Percentiles rank a stretch among this genome's conserved stretches.
Evolutionary conservation across 2,329 filamentous ascomycete genomes (phyloP).

Genomic region (Monilinia laxa): DNA sequence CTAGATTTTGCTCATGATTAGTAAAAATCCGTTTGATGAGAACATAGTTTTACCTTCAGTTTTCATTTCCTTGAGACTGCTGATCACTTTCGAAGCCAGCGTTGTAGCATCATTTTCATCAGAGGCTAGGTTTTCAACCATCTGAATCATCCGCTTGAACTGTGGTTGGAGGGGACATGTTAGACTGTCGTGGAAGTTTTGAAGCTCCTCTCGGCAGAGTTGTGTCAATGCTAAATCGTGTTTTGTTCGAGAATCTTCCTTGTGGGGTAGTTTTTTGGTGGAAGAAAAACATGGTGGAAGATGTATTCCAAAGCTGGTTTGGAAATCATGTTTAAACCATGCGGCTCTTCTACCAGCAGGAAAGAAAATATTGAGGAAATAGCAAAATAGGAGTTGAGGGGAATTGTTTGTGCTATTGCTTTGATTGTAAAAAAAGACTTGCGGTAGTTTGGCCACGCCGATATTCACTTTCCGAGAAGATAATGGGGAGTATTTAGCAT

Average conservation of each 20-base stretch:
- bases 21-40: fast-evolving
- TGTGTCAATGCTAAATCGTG: conserved; percentile 25
- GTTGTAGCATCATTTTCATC: neutral
- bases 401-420: neutral
- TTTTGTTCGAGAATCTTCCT: conserved; percentile 33
- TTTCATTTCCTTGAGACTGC: neutral
- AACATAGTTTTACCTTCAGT: neutral
- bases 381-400: no score
- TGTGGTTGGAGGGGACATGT: neutral
- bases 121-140: neutral
- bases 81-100: neutral
- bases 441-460: neutral
- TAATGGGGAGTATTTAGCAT: no score
- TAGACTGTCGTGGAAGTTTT: neutral
- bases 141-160: conserved; percentile 8
- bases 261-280: conserved; percentile 48
- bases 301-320: conserved; percentile 37
- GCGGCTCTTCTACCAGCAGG: no score
- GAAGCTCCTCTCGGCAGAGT: conserved; percentile 12
- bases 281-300: conserved; percentile 50
- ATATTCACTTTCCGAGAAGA: neutral
- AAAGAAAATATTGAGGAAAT: neutral
- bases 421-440: neutral
- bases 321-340: neutral
- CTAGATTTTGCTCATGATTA: conserved; percentile 20